These are phyloP conservation scores for Yarrowia deformans DNA, from an alignment of 805 yeast species.

Conservation along the genomic window DNA sequence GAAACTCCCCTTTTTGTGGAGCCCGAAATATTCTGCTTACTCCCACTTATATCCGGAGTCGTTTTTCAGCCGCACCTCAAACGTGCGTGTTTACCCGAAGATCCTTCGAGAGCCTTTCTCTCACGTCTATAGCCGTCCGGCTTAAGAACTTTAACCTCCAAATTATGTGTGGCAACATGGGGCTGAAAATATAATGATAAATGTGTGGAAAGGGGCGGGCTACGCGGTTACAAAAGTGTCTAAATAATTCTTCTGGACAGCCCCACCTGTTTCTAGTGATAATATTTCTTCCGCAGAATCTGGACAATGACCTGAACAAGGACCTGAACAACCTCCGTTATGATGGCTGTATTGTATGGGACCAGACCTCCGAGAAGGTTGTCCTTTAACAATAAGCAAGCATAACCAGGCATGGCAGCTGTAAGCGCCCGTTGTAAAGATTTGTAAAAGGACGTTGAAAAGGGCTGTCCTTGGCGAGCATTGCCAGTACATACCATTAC, in stretches of 20 bases:
- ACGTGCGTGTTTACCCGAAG: slow-evolving; percentile 2
- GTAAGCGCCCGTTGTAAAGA: neutral
- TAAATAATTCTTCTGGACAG: neutral
- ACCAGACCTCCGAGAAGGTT: too few species aligned
- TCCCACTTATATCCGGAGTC: slow-evolving; percentile 1
- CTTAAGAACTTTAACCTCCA: neutral
- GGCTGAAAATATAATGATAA: neutral
- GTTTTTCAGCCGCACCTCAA: slow-evolving; percentile 26
- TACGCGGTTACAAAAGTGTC: neutral
- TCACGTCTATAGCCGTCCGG: slow-evolving; percentile 31
- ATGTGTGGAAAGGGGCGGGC: neutral
- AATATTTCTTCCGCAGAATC: neutral
- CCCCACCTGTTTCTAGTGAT: neutral
- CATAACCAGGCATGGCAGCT: slow-evolving; percentile 21
- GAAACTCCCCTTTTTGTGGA: too few species aligned
- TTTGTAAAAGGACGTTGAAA: too few species aligned
- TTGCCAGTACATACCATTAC: too few species aligned
- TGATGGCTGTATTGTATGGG: too few species aligned
- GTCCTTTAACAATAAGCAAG: slow-evolving; percentile 16
- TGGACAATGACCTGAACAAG: too few species aligned
- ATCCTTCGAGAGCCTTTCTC: neutral
- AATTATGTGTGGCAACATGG: neutral
- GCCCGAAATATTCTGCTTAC: neutral
- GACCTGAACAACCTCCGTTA: too few species aligned
- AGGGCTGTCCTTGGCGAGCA: too few species aligned